Evolutionary conservation across 169 alveolate genomes (phyloP), one percentile per base, ranked within the genome.

Genomic region (Cryptosporidium bovis): DNA sequence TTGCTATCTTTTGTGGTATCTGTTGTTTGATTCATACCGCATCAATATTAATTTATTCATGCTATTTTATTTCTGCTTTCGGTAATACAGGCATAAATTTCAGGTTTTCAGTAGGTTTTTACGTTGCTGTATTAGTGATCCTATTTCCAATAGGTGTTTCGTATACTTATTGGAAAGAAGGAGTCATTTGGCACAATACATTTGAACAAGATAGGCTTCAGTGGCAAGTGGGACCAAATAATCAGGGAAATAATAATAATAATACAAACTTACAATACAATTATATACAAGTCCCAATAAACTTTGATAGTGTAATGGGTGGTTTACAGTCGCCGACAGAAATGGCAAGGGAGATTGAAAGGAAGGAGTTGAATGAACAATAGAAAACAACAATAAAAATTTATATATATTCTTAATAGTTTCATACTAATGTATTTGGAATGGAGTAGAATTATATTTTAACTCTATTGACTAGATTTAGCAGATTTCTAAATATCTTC

Each of bases 181-280:
- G 71, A 0, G 64, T 60, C n/a, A 20, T 77, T 56, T 77, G 87
- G 87, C 69, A 62, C 48, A 62, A 77, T 51, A 10, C 18, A 8
- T 77, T 77, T 40, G 69, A 77, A 27, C 87, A 77, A 33, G 87
- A 77, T 60, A 56, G 71, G 51, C 71, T 77, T 16, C 87, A 50
- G 18, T 77, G 87, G 87, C 62, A 56, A 40, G 10, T 33, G 15
- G 87, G 51, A 15, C 3, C 27, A 15, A 50, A n/a, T 15, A 24
- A 58, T 15, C 51, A 24, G n/a, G 66, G 13, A 60, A 62, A 56
- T 44, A 18, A 34, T 40, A 62, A 56, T 44, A 18, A 34, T 40
- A 29, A 0, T 18, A 6, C 46, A 12, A 55, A 40, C 48, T 4
- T 12, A 33, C 87, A 77, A 50, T 24, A 60, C 24, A 56, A 31